Evolutionary conservation across 2,329 filamentous ascomycete genomes (phyloP), one percentile per base, ranked within the genome.

Genomic region (Fusarium sp.): DNA sequence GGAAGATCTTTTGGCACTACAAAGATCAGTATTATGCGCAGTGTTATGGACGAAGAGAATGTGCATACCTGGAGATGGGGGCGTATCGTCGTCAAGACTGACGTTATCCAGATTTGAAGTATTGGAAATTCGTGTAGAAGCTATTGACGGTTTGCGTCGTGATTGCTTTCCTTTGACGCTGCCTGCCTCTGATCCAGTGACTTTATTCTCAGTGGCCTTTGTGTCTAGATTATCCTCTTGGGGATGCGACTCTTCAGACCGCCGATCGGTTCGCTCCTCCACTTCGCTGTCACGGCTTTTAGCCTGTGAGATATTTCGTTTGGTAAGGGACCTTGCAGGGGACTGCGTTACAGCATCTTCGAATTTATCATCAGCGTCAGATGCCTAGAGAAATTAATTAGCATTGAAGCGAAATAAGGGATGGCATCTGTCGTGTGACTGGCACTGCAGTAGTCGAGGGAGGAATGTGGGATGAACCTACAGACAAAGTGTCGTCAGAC

Each of bases 291-390:
- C 68, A 32, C 77, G 79, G 30, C 79, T 78, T 68, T 81, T 84
- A 44, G 83, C 77, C 51, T 80, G 73, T 24, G 82, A 82, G 10
- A 78, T 74, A 60, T 79, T 76, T 79, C 87, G 83, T 75, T 85
- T 86, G 42, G 88, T 90, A 70, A 94, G 83, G 32, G 92, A 94
- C 69, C 92, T 89, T 59, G 89, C 85, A 39, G 90, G 91, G 51
- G 85, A 83, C 68, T 87, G 89, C 82, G 94, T 92, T 76, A 90
- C 85, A 62, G 94, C 94, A 86, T 98, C 94, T 84, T 97, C 94
- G 79, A 97, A 97, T 22, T 89, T 76, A 45, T 84, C 83, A 41
- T 84, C 83, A 38, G 79, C 68, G 36, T 83, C 82, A 41, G 74
- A 73, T 44, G 68, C 66, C 81, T 84, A 63, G 39, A 24, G 42